A percentile compares a stretch with the other conserved stretches of the same genome.
phyloP scores from a whole-genome alignment of 139 green algal species.

The Chlamydomonas schloesseri region DNA sequence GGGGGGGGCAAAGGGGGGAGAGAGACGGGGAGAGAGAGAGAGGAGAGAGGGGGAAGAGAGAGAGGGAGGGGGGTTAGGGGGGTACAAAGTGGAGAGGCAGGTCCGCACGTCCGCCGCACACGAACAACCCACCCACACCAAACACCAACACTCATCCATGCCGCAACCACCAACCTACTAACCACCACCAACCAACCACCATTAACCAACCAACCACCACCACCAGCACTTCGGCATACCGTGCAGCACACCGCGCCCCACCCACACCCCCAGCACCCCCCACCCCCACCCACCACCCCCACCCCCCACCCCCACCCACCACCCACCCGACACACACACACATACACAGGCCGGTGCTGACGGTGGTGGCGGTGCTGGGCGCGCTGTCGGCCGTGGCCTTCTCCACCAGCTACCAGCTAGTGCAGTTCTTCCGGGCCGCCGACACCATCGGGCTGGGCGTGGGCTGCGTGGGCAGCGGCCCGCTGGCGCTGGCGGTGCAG shows the following conservation, averaged over 20 bases:
- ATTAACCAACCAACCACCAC: neutral
- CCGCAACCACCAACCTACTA: no score
- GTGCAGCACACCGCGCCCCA: conserved; percentile 48
- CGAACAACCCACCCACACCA: no score
- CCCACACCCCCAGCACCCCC: conserved; percentile 55
- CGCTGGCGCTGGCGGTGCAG: conserved; percentile 78
- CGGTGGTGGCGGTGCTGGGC: conserved; percentile 66
- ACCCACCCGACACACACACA: neutral
- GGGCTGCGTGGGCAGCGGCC: conserved; percentile 62
- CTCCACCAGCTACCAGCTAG: conserved; percentile 84
- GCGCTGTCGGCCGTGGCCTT: conserved; percentile 77
- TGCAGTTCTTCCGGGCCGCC: conserved; percentile 61
- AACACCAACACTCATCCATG: no score
- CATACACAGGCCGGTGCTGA: conserved; percentile 56
- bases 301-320: conserved; percentile 67
- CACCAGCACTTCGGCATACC: no score
- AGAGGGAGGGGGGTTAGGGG: no score
- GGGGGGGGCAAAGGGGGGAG: no score
- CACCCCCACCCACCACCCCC: neutral
- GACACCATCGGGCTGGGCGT: conserved; percentile 85
- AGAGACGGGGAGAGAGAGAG: neutral
- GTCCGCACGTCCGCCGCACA: no score
- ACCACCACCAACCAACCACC: no score
- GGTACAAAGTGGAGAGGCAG: no score
- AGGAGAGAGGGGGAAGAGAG: no score